phyloP scores from a whole-genome alignment of 441 rosid genomes.

The Viola pubescens region DNA sequence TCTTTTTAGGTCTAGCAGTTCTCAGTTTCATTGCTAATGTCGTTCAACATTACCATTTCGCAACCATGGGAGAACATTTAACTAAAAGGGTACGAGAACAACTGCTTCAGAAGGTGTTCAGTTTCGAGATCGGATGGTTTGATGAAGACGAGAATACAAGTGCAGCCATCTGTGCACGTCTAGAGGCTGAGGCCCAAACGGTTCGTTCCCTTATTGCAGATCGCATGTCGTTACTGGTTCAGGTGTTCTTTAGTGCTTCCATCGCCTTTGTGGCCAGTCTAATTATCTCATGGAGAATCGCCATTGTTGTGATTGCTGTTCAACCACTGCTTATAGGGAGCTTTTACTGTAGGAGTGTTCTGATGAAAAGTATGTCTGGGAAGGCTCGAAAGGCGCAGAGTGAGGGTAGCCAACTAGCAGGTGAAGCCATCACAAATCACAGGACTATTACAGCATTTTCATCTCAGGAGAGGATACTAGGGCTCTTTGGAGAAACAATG shows the following conservation, averaged over 20 bases:
- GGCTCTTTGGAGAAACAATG: conserved; percentile 36
- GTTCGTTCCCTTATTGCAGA: conserved; percentile 51
- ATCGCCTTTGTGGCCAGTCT: conserved; percentile 42
- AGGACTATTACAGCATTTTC: conserved; percentile 63
- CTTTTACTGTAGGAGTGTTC: conserved; percentile 38
- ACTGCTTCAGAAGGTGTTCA: conserved; percentile 38
- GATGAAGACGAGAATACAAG: conserved; percentile 59
- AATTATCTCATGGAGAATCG: conserved; percentile 39
- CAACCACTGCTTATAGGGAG: conserved; percentile 54
- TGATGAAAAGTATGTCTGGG: conserved; percentile 49
- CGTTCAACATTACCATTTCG: conserved; percentile 57
- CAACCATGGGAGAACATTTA: conserved; percentile 54
- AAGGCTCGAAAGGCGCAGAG: conserved; percentile 44
- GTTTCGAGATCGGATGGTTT: conserved; percentile 58
- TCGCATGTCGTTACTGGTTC: conserved; percentile 47
- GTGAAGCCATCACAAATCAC: conserved; percentile 53
- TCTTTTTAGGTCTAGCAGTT: conserved; percentile 40
- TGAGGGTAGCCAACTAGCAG: conserved; percentile 59
- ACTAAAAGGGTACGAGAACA: conserved; percentile 48
- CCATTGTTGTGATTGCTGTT: conserved; percentile 47
- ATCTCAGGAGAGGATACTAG: conserved; percentile 46
- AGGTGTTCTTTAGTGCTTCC: conserved; percentile 38
- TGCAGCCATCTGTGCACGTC: conserved; percentile 49
- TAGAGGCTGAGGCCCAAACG: conserved; percentile 48
- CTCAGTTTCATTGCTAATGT: conserved; percentile 39